A percentile compares a stretch with the other conserved stretches of the same genome.
Conservation (phyloP, 805 yeast genomes). For the Starmerella cellae region DNA sequence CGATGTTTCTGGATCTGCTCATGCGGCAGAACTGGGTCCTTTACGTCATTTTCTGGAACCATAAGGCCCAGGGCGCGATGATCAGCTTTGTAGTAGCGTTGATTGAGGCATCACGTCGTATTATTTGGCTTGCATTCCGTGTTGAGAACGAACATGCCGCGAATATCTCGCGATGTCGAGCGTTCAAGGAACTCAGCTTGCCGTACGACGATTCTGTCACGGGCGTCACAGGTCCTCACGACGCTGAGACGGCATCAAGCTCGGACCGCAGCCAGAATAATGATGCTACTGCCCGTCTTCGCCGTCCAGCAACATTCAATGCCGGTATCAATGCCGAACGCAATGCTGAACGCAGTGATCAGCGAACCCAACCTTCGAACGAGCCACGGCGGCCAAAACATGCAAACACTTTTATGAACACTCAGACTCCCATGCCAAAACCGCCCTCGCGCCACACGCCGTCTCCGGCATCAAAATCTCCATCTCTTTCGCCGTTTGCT, state of each 20-base stretch:
- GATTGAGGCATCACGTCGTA: constrained; percentile 71
- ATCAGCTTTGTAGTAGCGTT: constrained; percentile 73
- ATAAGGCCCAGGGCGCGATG: constrained; percentile 76
- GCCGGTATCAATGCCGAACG: background rate
- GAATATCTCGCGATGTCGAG: constrained; percentile 71
- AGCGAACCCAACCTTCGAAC: background rate
- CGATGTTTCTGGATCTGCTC: constrained; percentile 59
- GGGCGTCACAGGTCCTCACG: background rate
- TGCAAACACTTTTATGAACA: too few species aligned
- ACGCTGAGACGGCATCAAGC: background rate
- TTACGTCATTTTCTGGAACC: constrained; percentile 61
- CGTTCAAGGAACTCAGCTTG: constrained; percentile 72
- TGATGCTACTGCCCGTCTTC: background rate
- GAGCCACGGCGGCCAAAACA: too few species aligned
- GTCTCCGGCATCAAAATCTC: background rate
- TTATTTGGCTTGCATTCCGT: constrained; percentile 81
- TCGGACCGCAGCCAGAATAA: background rate
- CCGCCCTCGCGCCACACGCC: background rate
- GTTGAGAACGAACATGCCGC: constrained; percentile 95
- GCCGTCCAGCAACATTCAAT: background rate
- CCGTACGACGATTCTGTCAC: constrained; percentile 42
- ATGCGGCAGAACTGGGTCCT: constrained; percentile 87
- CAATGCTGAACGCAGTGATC: background rate
- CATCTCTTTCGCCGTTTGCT: background rate
- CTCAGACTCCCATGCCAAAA: background rate